Conservation (phyloP, 768 basidiomycete species). For the Xerocomellus chrysenteron region DNA sequence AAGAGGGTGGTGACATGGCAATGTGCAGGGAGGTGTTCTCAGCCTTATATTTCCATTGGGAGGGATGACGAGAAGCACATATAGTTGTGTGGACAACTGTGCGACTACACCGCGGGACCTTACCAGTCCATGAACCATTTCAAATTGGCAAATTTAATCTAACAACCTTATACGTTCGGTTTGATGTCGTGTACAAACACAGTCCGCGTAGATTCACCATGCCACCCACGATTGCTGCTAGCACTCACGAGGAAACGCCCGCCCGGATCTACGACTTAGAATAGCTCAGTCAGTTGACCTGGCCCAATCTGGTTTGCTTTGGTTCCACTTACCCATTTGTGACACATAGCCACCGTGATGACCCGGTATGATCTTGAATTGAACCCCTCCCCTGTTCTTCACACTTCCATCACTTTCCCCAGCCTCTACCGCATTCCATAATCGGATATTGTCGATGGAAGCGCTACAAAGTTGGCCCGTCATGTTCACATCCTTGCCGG, state of each 20-base stretch:
- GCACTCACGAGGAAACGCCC: slow-evolving; percentile 86
- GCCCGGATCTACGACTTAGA: slow-evolving; percentile 79
- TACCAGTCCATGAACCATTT: slow-evolving; percentile 24
- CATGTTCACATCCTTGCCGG: slow-evolving; percentile 18
- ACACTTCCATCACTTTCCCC: slow-evolving; percentile 63
- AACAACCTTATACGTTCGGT: slow-evolving; percentile 34
- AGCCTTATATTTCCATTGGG: slow-evolving; percentile 30
- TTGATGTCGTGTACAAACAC: slow-evolving; percentile 92
- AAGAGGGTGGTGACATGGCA: slow-evolving; percentile 23
- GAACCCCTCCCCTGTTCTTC: slow-evolving; percentile 66
- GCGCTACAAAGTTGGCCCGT: slow-evolving; percentile 51
- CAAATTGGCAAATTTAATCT: slow-evolving; percentile 31
- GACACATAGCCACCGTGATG: slow-evolving; percentile 95
- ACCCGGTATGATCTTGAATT: slow-evolving; percentile 93
- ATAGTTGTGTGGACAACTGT: slow-evolving; percentile 23
- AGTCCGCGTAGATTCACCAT: slow-evolving; percentile 86
- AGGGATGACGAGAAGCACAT: slow-evolving; percentile 35
- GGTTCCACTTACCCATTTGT: slow-evolving; percentile 73
- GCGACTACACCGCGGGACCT: slow-evolving; percentile 36
- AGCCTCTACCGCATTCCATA: slow-evolving; percentile 89
- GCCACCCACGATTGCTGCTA: slow-evolving; percentile 93
- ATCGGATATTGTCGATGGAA: slow-evolving; percentile 86
- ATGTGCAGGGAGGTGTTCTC: slow-evolving; percentile 7
- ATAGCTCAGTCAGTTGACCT: slow-evolving; percentile 25
- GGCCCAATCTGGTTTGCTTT: slow-evolving; percentile 6